phyloP scores from a whole-genome alignment of 352 stramenopile genomes.

The Plasmopara viticola region DNA sequence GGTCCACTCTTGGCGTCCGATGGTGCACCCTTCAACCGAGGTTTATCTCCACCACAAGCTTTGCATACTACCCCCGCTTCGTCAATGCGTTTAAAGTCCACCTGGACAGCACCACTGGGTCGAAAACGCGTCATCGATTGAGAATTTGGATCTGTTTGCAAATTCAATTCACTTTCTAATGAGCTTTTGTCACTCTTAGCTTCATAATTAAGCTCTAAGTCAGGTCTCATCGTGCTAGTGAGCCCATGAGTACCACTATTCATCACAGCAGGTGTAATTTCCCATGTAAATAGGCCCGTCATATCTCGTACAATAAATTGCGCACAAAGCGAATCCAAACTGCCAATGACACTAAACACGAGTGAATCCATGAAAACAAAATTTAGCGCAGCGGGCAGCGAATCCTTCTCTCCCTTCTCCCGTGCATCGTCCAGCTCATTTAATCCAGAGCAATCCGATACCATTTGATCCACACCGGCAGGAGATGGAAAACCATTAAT shows the following conservation, averaged over 20 bases:
- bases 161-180: conserved; percentile 36
- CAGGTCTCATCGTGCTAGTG: conserved; percentile 1
- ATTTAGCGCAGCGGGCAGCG: conserved; percentile 40
- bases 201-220: neutral
- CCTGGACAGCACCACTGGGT: conserved; percentile 42
- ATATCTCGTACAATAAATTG: conserved; percentile 80
- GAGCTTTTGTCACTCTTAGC: conserved; percentile 4
- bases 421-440: conserved; percentile 33
- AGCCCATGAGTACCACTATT: conserved; percentile 12
- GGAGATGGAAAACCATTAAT: conserved; percentile 82
- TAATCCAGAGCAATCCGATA: conserved; percentile 74
- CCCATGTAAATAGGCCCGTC: conserved; percentile 82
- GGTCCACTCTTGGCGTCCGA: conserved; percentile 23
- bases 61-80: conserved; percentile 35
- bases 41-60: conserved; percentile 57
- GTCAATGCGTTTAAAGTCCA: conserved; percentile 45
- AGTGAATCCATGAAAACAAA: conserved; percentile 88
- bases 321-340: conserved; percentile 64
- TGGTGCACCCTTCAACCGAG: conserved; percentile 16
- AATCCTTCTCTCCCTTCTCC: conserved; percentile 26
- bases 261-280: conserved; percentile 49
- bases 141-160: conserved; percentile 29
- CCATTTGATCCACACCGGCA: conserved; percentile 77
- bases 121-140: conserved; percentile 37
- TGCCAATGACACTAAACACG: conserved; percentile 78